These are phyloP conservation scores for Cryoendolithus antarcticus DNA, from an alignment of 2,329 filamentous ascomycete genomes.

Conservation along the genomic window DNA sequence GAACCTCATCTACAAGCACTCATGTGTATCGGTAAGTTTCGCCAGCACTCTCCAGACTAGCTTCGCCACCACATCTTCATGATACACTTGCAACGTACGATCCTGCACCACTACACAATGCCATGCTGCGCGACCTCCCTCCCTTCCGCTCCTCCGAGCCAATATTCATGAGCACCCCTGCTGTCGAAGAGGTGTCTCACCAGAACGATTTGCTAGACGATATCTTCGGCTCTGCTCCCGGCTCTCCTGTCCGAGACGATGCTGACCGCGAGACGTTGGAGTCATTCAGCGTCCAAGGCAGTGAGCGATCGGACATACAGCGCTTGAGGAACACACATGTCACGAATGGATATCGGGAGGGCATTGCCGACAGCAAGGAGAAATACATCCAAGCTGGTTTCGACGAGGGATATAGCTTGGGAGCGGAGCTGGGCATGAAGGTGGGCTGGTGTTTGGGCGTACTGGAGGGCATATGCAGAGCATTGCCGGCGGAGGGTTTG, in stretches of 20 bases:
- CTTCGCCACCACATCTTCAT: no score
- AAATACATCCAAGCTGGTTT: constrained; percentile 74
- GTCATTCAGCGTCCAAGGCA: no score
- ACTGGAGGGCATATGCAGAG: constrained; percentile 58
- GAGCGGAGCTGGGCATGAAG: constrained; percentile 63
- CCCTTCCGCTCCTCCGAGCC: no score
- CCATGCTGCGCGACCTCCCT: no score
- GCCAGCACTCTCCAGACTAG: no score
- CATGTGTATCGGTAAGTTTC: no score
- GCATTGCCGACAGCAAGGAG: constrained; percentile 63
- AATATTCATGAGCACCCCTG: no score
- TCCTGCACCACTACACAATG: no score
- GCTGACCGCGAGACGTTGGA: constrained; percentile 16
- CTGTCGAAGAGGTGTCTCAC: constrained; percentile 1
- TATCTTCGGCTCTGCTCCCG: constrained; percentile 34
- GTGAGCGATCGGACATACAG: constrained; percentile 52
- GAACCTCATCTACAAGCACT: no score
- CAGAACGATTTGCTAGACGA: constrained; percentile 28
- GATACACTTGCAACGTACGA: no score
- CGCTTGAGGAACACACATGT: constrained; percentile 64
- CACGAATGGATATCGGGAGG: constrained; percentile 84
- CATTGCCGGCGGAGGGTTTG: constrained; percentile 17
- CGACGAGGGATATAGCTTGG: constrained; percentile 78
- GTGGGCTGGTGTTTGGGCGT: constrained; percentile 66
- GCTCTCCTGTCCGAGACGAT: constrained; percentile 19